A percentile compares a stretch with the other conserved stretches of the same genome.
Evolutionary conservation across 805 yeast genomes (phyloP).

Genomic region (Saturnispora sanitii): DNA sequence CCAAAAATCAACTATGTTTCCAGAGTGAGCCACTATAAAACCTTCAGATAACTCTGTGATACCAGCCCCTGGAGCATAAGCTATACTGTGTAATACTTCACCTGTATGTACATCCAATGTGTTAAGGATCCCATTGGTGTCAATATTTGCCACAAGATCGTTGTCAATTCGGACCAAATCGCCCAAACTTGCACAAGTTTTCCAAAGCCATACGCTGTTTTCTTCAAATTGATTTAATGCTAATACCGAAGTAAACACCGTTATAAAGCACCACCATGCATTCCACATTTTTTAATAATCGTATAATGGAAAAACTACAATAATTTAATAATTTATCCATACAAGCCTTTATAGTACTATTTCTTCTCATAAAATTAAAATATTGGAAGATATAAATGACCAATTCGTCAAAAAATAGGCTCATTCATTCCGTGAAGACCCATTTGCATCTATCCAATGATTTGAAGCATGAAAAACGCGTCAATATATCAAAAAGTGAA

Average conservation of each 20-base stretch:
- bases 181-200: neutral
- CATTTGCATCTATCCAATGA: slow-evolving; percentile 1
- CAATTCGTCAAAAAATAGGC: slow-evolving; percentile 2
- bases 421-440: slow-evolving; percentile 2
- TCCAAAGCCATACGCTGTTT: slow-evolving; percentile 1
- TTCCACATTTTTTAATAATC: neutral
- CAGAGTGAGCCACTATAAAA: neutral
- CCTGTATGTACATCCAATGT: slow-evolving; percentile 21
- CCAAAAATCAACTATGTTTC: slow-evolving; percentile 4
- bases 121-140: slow-evolving; percentile 18
- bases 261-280: neutral
- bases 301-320: too few species aligned
- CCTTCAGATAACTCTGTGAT: neutral
- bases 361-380: too few species aligned
- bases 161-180: slow-evolving; percentile 8
- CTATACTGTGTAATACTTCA: slow-evolving; percentile 24
- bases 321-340: too few species aligned
- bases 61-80: slow-evolving; percentile 5
- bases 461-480: slow-evolving; percentile 3
- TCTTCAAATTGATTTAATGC: neutral
- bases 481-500: neutral
- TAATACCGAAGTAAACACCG: neutral
- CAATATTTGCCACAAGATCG: slow-evolving; percentile 8
- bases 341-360: neutral
- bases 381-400: neutral